Evolutionary conservation across 352 stramenopile species (phyloP).

Genomic region (Blastocystis sp.): DNA sequence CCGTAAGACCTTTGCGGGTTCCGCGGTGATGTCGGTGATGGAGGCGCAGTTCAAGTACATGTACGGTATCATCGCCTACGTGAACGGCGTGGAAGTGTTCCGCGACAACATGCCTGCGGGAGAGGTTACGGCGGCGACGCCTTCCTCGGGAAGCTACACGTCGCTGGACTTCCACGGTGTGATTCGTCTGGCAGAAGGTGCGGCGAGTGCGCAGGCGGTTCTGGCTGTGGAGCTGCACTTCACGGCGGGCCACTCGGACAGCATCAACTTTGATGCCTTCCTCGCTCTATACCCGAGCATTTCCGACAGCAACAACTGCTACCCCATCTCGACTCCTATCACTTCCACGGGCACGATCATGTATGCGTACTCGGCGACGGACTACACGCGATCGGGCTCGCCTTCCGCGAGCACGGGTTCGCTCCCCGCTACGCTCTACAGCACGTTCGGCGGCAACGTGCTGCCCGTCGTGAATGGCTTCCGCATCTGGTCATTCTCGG

Average conservation of each 20-base stretch:
- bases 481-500: background rate
- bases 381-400: no score
- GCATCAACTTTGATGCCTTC: slow-evolving; percentile 1
- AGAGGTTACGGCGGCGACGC: background rate
- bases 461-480: background rate
- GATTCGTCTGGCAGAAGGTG: background rate
- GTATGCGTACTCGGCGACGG: no score
- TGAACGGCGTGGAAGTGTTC: slow-evolving; percentile 29
- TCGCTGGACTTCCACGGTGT: background rate
- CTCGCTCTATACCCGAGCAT: background rate
- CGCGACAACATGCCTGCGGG: slow-evolving; percentile 31
- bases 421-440: background rate
- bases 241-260: background rate
- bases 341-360: no score
- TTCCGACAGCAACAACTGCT: background rate
- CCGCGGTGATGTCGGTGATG: background rate
- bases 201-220: background rate
- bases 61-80: slow-evolving; percentile 25
- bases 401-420: no score
- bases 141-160: background rate
- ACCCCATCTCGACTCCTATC: no score
- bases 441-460: background rate
- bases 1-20: background rate
- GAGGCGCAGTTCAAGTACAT: background rate
- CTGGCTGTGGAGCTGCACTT: slow-evolving; percentile 7